These are phyloP conservation scores for Botrytis fragariae DNA, from an alignment of 2,329 filamentous ascomycete genomes.

Conservation along the genomic window DNA sequence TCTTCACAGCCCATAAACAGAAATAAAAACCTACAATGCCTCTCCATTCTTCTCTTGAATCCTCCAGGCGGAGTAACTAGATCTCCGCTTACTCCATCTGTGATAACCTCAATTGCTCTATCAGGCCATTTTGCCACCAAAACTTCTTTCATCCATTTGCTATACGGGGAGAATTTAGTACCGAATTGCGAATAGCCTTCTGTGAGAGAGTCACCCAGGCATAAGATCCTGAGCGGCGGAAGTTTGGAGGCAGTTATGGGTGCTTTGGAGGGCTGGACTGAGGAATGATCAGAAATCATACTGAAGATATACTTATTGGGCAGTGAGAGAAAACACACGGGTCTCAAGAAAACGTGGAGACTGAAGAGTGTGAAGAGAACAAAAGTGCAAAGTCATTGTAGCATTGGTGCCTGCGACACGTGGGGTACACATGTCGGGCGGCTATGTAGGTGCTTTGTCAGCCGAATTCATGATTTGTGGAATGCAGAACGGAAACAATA, in stretches of 20 bases:
- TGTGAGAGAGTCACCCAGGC: constrained; percentile 46
- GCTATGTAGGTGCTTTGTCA: not conserved
- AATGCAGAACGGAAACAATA: not conserved
- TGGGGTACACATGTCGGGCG: not conserved
- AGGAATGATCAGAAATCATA: not conserved
- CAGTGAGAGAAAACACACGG: not conserved
- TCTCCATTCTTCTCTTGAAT: constrained; percentile 25
- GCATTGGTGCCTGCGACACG: not conserved
- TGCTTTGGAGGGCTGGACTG: not conserved
- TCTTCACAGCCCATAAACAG: not conserved
- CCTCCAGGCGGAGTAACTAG: constrained; percentile 21
- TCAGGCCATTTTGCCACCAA: constrained; percentile 46
- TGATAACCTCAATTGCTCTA: constrained; percentile 26
- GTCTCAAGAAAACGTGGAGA: not conserved
- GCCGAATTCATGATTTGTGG: not conserved
- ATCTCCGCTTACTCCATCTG: constrained; percentile 30
- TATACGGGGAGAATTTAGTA: constrained; percentile 52
- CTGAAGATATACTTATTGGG: too few species aligned
- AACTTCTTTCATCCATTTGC: constrained; percentile 45
- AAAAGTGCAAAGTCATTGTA: not conserved
- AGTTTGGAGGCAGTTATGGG: not conserved
- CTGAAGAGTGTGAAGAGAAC: not conserved
- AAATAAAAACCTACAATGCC: constrained; percentile 21
- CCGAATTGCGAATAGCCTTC: constrained; percentile 52
- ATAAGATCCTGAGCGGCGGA: constrained; percentile 32